A percentile compares a stretch with the other conserved stretches of the same genome.
Conservation (phyloP, 2,329 filamentous ascomycete genomes). For the Pestalotiopsis sp. region DNA sequence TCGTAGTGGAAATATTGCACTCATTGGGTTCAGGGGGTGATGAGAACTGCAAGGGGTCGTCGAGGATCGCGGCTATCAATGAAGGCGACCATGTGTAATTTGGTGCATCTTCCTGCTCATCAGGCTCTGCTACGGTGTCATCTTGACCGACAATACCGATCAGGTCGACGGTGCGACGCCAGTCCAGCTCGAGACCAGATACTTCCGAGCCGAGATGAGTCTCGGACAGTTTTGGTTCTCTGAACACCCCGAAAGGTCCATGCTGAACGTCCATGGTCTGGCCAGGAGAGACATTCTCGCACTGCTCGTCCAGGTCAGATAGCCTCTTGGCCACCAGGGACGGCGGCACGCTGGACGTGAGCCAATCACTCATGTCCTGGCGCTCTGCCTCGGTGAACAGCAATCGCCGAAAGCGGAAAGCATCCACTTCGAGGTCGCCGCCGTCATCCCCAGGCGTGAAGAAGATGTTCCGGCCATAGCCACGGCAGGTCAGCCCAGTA, state of each 20-base stretch:
- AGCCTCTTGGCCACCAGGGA: slow-evolving; percentile 18
- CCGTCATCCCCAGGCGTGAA: slow-evolving; percentile 28
- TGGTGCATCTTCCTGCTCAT: neutral
- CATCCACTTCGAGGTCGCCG: slow-evolving; percentile 15
- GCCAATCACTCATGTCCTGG: slow-evolving; percentile 34
- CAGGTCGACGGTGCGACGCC: neutral
- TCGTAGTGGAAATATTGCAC: neutral
- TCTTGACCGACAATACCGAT: neutral
- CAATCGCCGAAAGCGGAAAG: slow-evolving; percentile 35
- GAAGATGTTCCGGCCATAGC: slow-evolving; percentile 38
- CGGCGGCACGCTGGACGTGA: slow-evolving; percentile 29
- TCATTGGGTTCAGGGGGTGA: neutral
- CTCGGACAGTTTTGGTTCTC: neutral
- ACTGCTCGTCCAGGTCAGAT: slow-evolving; percentile 31
- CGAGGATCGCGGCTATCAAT: neutral
- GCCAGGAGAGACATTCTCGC: slow-evolving; percentile 15
- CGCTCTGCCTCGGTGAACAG: slow-evolving; percentile 38
- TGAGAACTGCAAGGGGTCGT: neutral
- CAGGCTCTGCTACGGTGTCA: neutral
- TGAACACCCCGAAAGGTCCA: slow-evolving; percentile 17
- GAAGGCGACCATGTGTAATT: neutral
- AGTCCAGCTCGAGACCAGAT: neutral
- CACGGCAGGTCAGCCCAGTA: slow-evolving; percentile 29
- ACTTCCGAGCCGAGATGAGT: neutral
- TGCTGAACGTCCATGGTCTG: slow-evolving; percentile 12